Evolutionary conservation across 116 monocot species (phyloP).

Genomic region (Iris pallida): DNA sequence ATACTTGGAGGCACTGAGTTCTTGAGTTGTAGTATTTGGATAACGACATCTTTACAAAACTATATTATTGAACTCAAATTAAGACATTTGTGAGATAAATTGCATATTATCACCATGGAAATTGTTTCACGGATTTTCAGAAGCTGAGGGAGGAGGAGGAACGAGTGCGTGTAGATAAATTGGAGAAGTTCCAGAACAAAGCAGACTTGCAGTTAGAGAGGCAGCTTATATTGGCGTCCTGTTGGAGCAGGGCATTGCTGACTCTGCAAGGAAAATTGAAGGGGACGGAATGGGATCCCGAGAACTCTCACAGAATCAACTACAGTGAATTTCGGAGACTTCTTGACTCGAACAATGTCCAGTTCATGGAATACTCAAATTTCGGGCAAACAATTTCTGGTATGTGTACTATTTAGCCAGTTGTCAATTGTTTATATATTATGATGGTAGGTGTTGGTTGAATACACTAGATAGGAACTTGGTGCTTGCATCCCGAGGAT

Average conservation of each 20-base stretch:
- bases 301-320: conserved; percentile 69
- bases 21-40: neutral
- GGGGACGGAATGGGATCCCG: conserved; percentile 86
- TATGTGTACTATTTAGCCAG: conserved; percentile 14
- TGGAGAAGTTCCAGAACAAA: conserved; percentile 70
- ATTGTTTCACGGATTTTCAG: conserved; percentile 28
- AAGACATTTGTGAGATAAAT: no score
- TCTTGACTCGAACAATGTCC: conserved; percentile 74
- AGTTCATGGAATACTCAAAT: conserved; percentile 86
- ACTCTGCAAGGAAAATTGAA: conserved; percentile 81
- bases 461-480: no score
- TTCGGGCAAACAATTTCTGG: conserved; percentile 75
- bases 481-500: no score
- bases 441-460: no score
- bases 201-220: conserved; percentile 71
- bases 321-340: conserved; percentile 75
- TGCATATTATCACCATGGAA: neutral
- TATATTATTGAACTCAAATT: neutral
- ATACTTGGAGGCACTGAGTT: neutral
- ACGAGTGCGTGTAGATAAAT: conserved; percentile 47
- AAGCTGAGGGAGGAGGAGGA: conserved; percentile 61
- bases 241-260: conserved; percentile 70
- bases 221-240: conserved; percentile 71
- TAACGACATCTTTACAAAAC: neutral
- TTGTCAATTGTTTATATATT: no score